Base-by-base conservation (phyloP, 257 asterid species). In the Ilex aquifolium region DNA sequence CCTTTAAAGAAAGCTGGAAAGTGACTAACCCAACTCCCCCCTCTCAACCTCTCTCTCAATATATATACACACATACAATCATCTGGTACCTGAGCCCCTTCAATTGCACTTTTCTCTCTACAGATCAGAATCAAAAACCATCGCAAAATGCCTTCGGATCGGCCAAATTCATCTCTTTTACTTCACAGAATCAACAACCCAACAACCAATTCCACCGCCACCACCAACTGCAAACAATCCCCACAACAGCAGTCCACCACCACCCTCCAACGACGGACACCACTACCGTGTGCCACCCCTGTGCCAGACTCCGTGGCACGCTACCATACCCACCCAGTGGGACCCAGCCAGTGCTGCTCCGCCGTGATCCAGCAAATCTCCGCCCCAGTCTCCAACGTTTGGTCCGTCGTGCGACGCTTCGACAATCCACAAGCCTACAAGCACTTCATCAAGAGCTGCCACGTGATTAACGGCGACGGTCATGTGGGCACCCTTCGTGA, bases 351-450 rank as follows among this genome's bases (percentile, higher is more conserved):
- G 51, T 57, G 64, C 15, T 66, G 64, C 64, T 58, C 59, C 36
- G 70, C 70, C 13, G 64, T 53, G 51, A 66, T 59, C 58, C 70
- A 51, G 15, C 42, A 12, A n/a, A 66, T 66, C 12, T 58, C 70
- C 32, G 70, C 70, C 6, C 64, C 64, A 9, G 64, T 66, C 0
- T 48, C 70, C 51, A 51, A 58, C 15, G 64, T 66, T 42, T 66
- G 70, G 70, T 57, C 70, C 57, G 54, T 57, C 29, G 70, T 65
- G 32, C 70, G 70, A 11, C 50, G 70, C 2, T 65, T 65, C 39
- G 70, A 65, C 51, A 65, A 65, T 12, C 70, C 70, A 16, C 70
- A 65, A 57, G 63, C 70, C 2, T 65, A 65, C 39, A 65, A 65
- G 16, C 58, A 65, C 70, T 65, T 65, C 4, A 56, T 65, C 39